These are phyloP conservation scores for Chrysophaeum taylorii DNA, from an alignment of 352 stramenopile species.

Conservation along the genomic window DNA sequence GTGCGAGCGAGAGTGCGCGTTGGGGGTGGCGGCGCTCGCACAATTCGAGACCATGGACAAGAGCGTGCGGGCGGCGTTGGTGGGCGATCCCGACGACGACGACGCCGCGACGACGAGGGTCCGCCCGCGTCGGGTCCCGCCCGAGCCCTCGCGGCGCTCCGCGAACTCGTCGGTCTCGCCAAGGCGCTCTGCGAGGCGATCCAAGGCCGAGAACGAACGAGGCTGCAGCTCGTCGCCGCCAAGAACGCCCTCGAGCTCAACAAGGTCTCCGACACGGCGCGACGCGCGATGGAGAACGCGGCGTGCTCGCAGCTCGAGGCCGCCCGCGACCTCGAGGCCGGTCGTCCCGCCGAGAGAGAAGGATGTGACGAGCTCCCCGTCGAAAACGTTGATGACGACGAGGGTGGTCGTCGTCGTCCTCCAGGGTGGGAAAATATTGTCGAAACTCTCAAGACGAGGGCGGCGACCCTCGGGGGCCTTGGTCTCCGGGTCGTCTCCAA, in stretches of 20 bases:
- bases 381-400: not conserved
- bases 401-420: not conserved
- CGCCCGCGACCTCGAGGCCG: not conserved
- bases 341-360: not conserved
- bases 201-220: not conserved
- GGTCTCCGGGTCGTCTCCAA: not conserved
- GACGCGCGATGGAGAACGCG: not conserved
- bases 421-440: not conserved
- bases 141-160: not conserved
- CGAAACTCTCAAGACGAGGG: not conserved
- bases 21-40: not conserved
- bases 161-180: not conserved
- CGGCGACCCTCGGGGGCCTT: not conserved
- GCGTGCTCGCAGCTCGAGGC: not conserved
- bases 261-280: not conserved
- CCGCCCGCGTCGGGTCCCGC: not conserved
- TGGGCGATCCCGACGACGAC: not conserved
- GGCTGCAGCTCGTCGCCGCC: not conserved
- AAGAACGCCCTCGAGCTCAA: not conserved
- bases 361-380: not conserved
- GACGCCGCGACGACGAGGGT: not conserved
- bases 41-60: not conserved
- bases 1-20: not conserved
- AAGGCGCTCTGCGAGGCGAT: constrained; percentile 4
- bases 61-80: not conserved